Percentiles rank a stretch among this genome's conserved stretches.
Evolutionary conservation across 306 rosid species (phyloP).

Genomic region (Begonia loranthoides): DNA sequence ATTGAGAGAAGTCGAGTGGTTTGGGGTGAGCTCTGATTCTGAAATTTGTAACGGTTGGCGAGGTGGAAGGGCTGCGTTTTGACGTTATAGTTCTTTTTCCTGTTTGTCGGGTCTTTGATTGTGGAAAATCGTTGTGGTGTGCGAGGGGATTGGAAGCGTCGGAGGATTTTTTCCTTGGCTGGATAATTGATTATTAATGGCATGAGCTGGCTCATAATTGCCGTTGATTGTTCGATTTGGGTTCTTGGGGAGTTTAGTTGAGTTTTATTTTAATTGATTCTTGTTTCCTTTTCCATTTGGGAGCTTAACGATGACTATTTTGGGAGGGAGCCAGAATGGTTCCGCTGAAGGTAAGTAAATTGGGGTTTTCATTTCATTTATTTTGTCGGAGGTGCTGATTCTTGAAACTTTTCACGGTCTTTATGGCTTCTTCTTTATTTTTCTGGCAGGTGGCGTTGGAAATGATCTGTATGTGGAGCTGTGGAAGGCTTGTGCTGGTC

Average conservation of each 20-base stretch:
- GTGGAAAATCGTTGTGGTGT: slow-evolving; percentile 7
- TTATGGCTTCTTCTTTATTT: neutral
- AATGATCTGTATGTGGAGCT: slow-evolving; percentile 50
- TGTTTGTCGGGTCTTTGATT: neutral
- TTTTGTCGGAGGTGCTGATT: neutral
- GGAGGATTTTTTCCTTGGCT: slow-evolving; percentile 10
- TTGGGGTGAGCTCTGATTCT: slow-evolving; percentile 13
- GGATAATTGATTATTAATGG: no score
- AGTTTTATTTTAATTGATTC: slow-evolving; percentile 1
- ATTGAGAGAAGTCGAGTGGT: slow-evolving; percentile 9
- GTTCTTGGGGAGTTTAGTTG: neutral
- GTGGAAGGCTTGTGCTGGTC: slow-evolving; percentile 87
- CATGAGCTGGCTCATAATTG: slow-evolving; percentile 3
- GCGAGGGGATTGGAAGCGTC: slow-evolving; percentile 16
- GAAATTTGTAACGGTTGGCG: slow-evolving; percentile 26
- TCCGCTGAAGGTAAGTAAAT: slow-evolving; percentile 39
- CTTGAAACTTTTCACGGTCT: neutral
- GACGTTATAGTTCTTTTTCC: slow-evolving; percentile 15
- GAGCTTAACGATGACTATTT: slow-evolving; percentile 52
- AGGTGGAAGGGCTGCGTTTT: slow-evolving; percentile 8
- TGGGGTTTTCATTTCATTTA: neutral
- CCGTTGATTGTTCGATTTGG: slow-evolving; percentile 4
- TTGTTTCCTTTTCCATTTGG: slow-evolving; percentile 20
- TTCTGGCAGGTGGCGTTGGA: slow-evolving; percentile 22
- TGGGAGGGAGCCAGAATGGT: slow-evolving; percentile 37